Evolutionary conservation across 2,329 filamentous ascomycete genomes (phyloP), one percentile per base, ranked within the genome.

Genomic region (Bipolaris victoriae): DNA sequence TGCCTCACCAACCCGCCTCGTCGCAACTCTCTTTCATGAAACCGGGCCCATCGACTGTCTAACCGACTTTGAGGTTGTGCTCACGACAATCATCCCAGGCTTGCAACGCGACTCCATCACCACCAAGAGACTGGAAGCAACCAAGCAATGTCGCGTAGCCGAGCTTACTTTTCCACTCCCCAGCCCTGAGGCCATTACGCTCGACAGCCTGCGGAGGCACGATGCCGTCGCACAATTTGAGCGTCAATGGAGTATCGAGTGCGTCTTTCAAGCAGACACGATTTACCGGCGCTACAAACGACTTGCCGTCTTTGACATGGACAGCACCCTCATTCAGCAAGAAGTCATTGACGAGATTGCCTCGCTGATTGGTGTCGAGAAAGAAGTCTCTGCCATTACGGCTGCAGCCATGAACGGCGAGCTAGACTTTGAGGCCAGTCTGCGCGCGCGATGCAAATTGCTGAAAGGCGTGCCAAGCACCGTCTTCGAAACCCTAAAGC

Each of bases 281-380:
- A 82, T 94, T 31, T 92, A 89, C 81, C 83, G 92, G 57, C 85
- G 89, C 26, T 86, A 96, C 77, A 93, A 93, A 64, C 86, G 94
- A 7, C 82, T 98, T 10, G 92, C 94, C 3, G 91, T 97, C 31
- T 99, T 99, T 72, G 95, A 99, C 77, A 99, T 99, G 95, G 95
- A 99, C 80, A 95, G 90, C 76, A 99, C 95, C 0, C 84, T 99
- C 58, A 98, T 99, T 74, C 90, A 94, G 52, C 93, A 99, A 76
- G 95, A 99, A 80, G 93, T 97, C 59, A 98, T 99, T 73, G 95
- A 99, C 76, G 88, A 98, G 69, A 88, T 99, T 55, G 95, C 95
- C 3, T 88, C 90, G 52, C 90, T 90, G 36, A 86, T 97, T 2
- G 91, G 92, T 50, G 84, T 96, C n/a, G 87, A 91, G 67, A 87